Percentiles rank a stretch among this genome's conserved stretches.
Evolutionary conservation across 805 yeast genomes (phyloP).

Genomic region (Candida tallmaniae): DNA sequence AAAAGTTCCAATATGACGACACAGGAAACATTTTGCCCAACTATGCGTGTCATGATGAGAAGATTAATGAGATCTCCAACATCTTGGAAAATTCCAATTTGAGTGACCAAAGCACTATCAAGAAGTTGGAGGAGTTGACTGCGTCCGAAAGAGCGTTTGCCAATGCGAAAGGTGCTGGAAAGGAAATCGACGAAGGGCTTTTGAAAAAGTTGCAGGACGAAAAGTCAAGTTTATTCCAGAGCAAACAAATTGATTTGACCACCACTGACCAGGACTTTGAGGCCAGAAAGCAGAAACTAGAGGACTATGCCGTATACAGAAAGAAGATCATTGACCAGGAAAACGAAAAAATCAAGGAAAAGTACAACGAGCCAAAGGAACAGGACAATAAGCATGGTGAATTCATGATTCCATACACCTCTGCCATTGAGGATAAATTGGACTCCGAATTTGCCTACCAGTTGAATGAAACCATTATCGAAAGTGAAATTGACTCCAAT

Average conservation of each 20-base stretch:
- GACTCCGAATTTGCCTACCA: constrained; percentile 57
- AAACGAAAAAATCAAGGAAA: constrained; percentile 27
- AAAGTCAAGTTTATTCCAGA: constrained; percentile 40
- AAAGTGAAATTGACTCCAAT: constrained; percentile 54
- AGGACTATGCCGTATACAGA: constrained; percentile 55
- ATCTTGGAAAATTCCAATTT: constrained; percentile 37
- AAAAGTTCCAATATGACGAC: constrained; percentile 55
- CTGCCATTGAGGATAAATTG: constrained; percentile 59
- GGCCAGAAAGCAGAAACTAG: constrained; percentile 47
- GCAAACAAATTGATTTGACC: constrained; percentile 39
- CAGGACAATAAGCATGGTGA: constrained; percentile 14
- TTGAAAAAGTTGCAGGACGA: constrained; percentile 29
- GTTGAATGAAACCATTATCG: constrained; percentile 49
- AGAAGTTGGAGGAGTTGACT: constrained; percentile 49
- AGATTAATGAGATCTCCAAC: constrained; percentile 33
- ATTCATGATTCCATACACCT: constrained; percentile 59
- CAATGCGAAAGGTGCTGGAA: constrained; percentile 46
- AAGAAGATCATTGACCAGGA: constrained; percentile 57
- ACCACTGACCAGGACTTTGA: constrained; percentile 44
- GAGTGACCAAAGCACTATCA: constrained; percentile 44
- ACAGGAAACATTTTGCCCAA: constrained; percentile 58
- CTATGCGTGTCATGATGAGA: constrained; percentile 43
- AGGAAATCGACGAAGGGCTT: constrained; percentile 27
- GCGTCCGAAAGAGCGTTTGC: constrained; percentile 59
- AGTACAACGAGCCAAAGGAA: constrained; percentile 5